phyloP scores from a whole-genome alignment of 495 filamentous ascomycete genomes.

The Talaromyces trachyspermus region DNA sequence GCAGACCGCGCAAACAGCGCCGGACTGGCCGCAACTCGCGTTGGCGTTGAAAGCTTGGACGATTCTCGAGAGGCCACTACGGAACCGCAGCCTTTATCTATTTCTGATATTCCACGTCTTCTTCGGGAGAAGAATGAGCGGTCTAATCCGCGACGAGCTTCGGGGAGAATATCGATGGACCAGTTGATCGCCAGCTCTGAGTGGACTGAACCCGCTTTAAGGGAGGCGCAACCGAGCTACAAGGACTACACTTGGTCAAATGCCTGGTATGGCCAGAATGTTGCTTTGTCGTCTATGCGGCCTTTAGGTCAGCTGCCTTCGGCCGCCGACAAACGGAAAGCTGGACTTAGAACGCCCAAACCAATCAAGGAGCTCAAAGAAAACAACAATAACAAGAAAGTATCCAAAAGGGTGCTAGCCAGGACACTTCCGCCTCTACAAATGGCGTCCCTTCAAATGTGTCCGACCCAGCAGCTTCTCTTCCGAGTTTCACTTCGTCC shows the following conservation, averaged over 20 bases:
- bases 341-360: constrained; percentile 16
- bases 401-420: constrained; percentile 11
- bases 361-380: constrained; percentile 4
- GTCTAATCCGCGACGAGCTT: neutral
- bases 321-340: constrained; percentile 23
- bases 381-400: constrained; percentile 12
- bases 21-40: constrained; percentile 19
- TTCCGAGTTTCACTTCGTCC: constrained; percentile 16
- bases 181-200: constrained; percentile 21
- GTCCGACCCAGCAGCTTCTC: constrained; percentile 13
- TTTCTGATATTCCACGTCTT: neutral
- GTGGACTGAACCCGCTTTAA: constrained; percentile 67
- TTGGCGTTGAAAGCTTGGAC: constrained; percentile 6
- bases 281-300: constrained; percentile 24
- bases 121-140: neutral
- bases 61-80: constrained; percentile 7
- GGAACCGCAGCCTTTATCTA: neutral
- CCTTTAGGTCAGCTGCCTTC: constrained; percentile 23
- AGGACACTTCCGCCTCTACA: constrained; percentile 9
- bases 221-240: constrained; percentile 59
- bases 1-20: constrained; percentile 21
- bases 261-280: constrained; percentile 20
- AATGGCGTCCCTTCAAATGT: neutral
- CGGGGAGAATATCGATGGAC: constrained; percentile 5
- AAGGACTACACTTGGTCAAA: constrained; percentile 47